Conservation (phyloP, 1,284 basidiomycete genomes). For the Trametes pubescens region DNA sequence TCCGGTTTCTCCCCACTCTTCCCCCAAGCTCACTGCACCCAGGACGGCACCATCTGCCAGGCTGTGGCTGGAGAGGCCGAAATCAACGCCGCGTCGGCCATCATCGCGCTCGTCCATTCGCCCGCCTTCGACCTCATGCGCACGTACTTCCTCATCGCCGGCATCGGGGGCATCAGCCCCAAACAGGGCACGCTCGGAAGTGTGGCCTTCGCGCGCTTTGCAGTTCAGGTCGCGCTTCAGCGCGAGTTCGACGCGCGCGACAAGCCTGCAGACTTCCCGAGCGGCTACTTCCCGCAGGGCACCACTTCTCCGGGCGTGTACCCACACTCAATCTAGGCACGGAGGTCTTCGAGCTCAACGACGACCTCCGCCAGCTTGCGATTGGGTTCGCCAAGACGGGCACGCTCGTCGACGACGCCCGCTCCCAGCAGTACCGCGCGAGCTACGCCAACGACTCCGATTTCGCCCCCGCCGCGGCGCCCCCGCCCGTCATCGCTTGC, state of each 20-base stretch:
- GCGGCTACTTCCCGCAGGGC: constrained; percentile 52
- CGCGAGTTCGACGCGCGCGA: constrained; percentile 57
- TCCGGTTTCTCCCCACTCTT: constrained; percentile 54
- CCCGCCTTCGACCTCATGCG: constrained; percentile 50
- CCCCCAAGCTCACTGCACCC: constrained; percentile 53
- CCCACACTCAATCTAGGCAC: constrained; percentile 53
- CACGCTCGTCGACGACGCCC: constrained; percentile 48
- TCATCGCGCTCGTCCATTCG: constrained; percentile 48
- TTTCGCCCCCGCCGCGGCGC: constrained; percentile 39
- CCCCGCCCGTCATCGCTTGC: constrained; percentile 47
- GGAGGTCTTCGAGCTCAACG: constrained; percentile 60
- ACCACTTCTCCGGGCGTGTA: constrained; percentile 44
- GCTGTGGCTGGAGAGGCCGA: constrained; percentile 49
- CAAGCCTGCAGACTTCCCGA: constrained; percentile 51
- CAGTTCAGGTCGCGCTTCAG: constrained; percentile 54
- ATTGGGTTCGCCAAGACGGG: constrained; percentile 44
- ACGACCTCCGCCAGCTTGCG: constrained; percentile 50
- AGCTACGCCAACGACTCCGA: constrained; percentile 43
- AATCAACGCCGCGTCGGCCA: constrained; percentile 56
- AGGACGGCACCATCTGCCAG: constrained; percentile 49
- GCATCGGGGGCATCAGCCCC: constrained; percentile 56
- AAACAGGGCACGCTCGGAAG: constrained; percentile 50
- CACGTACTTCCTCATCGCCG: constrained; percentile 58
- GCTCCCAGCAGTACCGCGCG: constrained; percentile 45
- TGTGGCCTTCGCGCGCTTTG: constrained; percentile 54